A percentile compares a stretch with the other conserved stretches of the same genome.
Conservation (phyloP, 2,329 filamentous ascomycete species). For the Ambrosiella beaveri region DNA sequence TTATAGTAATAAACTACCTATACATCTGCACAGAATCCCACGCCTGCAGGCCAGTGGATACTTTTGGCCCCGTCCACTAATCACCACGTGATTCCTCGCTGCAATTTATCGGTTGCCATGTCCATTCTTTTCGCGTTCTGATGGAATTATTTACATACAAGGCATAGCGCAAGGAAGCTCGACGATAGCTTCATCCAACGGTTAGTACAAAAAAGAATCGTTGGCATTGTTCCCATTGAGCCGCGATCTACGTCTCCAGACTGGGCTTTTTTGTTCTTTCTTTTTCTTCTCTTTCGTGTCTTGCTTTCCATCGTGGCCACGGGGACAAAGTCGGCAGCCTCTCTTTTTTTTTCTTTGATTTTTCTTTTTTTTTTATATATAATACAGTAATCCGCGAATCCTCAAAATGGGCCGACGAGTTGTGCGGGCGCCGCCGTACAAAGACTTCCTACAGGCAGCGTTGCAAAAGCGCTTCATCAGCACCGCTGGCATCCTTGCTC, state of each 20-base stretch:
- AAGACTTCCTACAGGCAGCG: slow-evolving; percentile 79
- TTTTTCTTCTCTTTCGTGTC: background rate
- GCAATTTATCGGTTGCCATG: slow-evolving; percentile 11
- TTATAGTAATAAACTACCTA: too few species aligned
- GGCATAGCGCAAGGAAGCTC: background rate
- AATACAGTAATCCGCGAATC: background rate
- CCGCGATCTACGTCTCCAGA: background rate
- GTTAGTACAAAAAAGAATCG: background rate
- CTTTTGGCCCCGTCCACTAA: background rate
- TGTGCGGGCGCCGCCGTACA: slow-evolving; percentile 45
- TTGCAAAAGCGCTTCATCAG: slow-evolving; percentile 74
- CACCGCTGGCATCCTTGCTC: slow-evolving; percentile 51
- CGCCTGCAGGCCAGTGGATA: background rate
- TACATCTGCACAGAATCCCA: too few species aligned
- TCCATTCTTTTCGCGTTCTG: slow-evolving; percentile 11
- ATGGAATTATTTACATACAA: slow-evolving; percentile 9
- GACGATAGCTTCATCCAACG: background rate
- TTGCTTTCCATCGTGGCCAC: background rate
- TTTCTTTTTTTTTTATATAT: background rate
- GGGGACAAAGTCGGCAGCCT: background rate
- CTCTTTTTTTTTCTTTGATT: background rate
- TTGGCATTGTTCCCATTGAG: background rate
- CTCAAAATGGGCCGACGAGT: slow-evolving; percentile 9
- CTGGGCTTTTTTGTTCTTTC: background rate
- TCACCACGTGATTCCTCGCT: slow-evolving; percentile 9